phyloP scores from a whole-genome alignment of 129 eudicot species.

The Centrapalus pauciflorus region DNA sequence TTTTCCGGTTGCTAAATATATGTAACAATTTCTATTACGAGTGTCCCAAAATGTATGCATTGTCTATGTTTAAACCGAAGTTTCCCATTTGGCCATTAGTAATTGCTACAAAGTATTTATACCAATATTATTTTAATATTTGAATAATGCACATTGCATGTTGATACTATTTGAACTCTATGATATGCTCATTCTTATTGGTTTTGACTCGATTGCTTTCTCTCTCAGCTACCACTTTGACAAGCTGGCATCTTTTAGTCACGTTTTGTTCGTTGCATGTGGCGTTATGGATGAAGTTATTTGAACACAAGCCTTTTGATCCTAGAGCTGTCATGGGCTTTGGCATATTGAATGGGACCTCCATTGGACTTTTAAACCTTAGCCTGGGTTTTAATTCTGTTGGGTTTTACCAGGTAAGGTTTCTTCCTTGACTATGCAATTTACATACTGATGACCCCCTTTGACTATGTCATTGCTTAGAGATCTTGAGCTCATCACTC shows the following conservation, averaged over 20 bases:
- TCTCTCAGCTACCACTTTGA: slow-evolving; percentile 81
- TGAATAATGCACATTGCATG: not conserved
- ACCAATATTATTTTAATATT: not conserved
- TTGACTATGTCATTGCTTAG: too few species aligned
- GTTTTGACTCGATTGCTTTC: not conserved
- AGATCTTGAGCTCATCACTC: too few species aligned
- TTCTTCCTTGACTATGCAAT: too few species aligned
- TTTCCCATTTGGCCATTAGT: not conserved
- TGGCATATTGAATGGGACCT: slow-evolving; percentile 81
- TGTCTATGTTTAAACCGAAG: not conserved
- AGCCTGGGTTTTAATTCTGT: slow-evolving; percentile 92
- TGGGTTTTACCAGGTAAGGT: slow-evolving; percentile 97
- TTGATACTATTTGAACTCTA: not conserved
- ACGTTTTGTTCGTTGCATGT: slow-evolving; percentile 87
- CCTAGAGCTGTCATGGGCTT: slow-evolving; percentile 88
- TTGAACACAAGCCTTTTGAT: slow-evolving; percentile 94
- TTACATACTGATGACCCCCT: too few species aligned
- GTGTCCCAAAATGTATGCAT: not conserved
- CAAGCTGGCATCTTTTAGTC: slow-evolving; percentile 97
- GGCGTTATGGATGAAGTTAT: slow-evolving; percentile 73
- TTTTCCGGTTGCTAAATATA: not conserved
- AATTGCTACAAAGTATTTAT: not conserved
- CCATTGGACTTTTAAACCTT: slow-evolving; percentile 88
- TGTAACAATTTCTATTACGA: not conserved
- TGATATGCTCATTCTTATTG: not conserved